Evolutionary conservation across 140 eudicot genomes (phyloP), one percentile per base, ranked within the genome.

Genomic region (Stevia rebaudiana): DNA sequence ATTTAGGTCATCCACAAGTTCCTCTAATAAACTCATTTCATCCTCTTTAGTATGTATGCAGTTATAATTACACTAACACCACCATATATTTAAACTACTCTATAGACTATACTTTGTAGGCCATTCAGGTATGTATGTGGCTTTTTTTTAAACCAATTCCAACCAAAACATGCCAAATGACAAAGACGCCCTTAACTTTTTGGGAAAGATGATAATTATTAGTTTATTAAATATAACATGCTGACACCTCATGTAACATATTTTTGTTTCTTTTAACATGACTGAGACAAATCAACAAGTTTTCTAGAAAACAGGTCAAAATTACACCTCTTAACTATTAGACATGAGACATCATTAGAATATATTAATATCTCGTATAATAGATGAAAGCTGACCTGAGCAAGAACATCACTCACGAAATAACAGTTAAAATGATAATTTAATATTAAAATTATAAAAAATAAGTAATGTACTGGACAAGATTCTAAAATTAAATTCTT

Each of bases 351-450:
- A 28, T 28, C 3, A 28, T 28, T 2, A 28, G 4, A 28, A 28
- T 4, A 1, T 28, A 4, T 28, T 4, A 28, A 28, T 28, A 4
- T 28, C 62, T 21, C 4, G 33, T 33, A 47, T 33, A 59, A 33
- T 63, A 71, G 51, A 68, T 39, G 46, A 52, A 25, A 71, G 58
- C 75, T 62, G 40, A 84, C 97, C 94, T 90, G 94, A 28, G 97
- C 95, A 79, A 90, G 97, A 50, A 90, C 78, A 76, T 86, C 97
- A 74, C 86, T 86, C 97, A 86, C 83, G 64, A 65, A 70, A 79
- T 90, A 90, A 76, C 95, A 86, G 58, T 1, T 42, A 42, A 42
- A 42, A 42, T 11, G 11, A 42, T 42, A 42, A 42, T 42, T 40
- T 42, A 42, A 2, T 42, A 11, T 42, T 12, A 12, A 42, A 6